Conservation (phyloP, 192 early-diverging fungal genomes). For the Thamnidium elegans region DNA sequence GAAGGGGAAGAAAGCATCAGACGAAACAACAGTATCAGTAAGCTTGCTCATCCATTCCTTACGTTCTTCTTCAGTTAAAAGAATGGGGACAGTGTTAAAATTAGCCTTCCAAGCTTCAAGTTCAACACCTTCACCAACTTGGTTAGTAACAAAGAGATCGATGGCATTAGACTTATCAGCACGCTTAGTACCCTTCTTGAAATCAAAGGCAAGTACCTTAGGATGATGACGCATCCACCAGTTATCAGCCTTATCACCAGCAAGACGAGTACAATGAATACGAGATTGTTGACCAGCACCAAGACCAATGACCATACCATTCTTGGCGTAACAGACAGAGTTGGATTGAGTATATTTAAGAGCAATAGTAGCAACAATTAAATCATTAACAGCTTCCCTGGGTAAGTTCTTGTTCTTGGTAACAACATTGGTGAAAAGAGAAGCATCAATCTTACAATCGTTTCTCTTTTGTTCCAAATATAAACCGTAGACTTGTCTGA, state of each 20-base stretch:
- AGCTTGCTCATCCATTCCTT: conserved; percentile 68
- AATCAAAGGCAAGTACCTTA: conserved; percentile 83
- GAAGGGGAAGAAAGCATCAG: conserved; percentile 99
- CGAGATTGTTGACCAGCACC: conserved; percentile 99
- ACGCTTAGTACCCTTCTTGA: conserved; percentile 86
- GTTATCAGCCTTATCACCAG: conserved; percentile 99
- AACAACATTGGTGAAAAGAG: conserved; percentile 85
- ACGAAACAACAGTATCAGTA: conserved; percentile 76
- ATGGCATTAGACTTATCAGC: conserved; percentile 97
- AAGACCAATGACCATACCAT: conserved; percentile 95
- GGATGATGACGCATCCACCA: conserved; percentile 99
- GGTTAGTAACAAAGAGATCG: conserved; percentile 88
- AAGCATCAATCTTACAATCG: conserved; percentile 70
- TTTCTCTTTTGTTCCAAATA: conserved; percentile 92
- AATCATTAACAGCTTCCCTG: conserved; percentile 68
- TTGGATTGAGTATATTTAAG: conserved; percentile 99
- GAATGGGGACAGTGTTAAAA: conserved; percentile 78
- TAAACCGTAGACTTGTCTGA: conserved; percentile 94
- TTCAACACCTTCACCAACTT: conserved; percentile 74
- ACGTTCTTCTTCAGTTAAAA: conserved; percentile 79
- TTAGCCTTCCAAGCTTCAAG: conserved; percentile 72
- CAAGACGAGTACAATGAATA: conserved; percentile 97
- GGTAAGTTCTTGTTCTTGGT: conserved; percentile 73
- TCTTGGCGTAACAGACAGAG: conserved; percentile 97
- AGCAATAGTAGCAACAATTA: conserved; percentile 96